These are phyloP conservation scores for Oryza longistaminata DNA, from an alignment of 176 grass and related monocot genomes.

Conservation along the genomic window DNA sequence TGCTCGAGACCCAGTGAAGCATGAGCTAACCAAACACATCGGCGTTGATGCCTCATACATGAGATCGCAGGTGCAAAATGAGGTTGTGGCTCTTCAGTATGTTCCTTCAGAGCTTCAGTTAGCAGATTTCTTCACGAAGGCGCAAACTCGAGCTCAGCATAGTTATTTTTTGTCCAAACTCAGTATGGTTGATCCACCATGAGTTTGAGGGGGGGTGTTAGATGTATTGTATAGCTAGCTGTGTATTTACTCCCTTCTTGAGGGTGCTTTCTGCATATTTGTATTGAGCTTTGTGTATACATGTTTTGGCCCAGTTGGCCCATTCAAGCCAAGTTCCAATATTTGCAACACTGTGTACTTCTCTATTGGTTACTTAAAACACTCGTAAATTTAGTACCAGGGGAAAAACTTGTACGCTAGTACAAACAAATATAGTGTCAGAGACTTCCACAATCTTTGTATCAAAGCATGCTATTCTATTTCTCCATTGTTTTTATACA, in stretches of 20 bases:
- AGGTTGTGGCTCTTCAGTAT: not conserved
- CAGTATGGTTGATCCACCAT: too few relatives aligned
- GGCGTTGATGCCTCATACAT: not conserved
- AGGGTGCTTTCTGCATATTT: too few relatives aligned
- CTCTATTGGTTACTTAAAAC: conserved; percentile 26
- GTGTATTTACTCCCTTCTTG: too few relatives aligned
- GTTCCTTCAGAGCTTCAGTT: not conserved
- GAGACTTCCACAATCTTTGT: not conserved
- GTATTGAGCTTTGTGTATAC: too few relatives aligned
- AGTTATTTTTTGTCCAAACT: not conserved
- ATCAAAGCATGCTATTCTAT: not conserved
- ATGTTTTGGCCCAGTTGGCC: too few relatives aligned
- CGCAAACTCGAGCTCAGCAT: not conserved
- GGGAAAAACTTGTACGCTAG: conserved; percentile 1
- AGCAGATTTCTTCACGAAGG: not conserved
- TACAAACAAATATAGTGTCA: conserved; percentile 31
- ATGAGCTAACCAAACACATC: too few relatives aligned
- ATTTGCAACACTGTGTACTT: not conserved
- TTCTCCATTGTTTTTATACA: not conserved
- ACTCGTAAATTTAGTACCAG: not conserved
- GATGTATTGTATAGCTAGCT: too few relatives aligned
- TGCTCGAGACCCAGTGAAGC: too few relatives aligned
- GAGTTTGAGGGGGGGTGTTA: too few relatives aligned
- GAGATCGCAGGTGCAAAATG: not conserved
- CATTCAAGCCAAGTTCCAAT: too few relatives aligned